Evolutionary conservation across 1,284 basidiomycete genomes (phyloP), one percentile per base, ranked within the genome.

Genomic region (Fomitopsis pinicola): DNA sequence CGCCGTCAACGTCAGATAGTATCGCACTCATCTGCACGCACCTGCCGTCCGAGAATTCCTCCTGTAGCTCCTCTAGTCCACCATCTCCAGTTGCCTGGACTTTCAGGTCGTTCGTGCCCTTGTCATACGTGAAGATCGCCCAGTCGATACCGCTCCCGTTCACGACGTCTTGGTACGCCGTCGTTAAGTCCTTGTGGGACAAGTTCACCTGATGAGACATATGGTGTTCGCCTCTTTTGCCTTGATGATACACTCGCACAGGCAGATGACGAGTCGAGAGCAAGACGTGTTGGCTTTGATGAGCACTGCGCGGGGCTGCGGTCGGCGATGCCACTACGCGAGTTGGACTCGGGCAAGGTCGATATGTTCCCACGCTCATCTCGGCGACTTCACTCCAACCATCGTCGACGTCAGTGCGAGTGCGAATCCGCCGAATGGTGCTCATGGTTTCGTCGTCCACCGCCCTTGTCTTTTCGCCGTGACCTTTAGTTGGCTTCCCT

Each of bases 31-130:
- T 17, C 15, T 22, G 17, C 10, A 73, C 84, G 57, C 63, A 92
- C 93, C 90, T 83, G 63, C 95, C 96, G 73, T 98, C 95, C 48
- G 89, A 92, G 76, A 98, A 98, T 76, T 97, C 95, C 65, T 98
- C 96, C 70, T 92, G 85, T 19, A 98, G 80, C 71, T 97, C 95
- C 65, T 97, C 94, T 12, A 99, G 81, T 0, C 95, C 94, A 28
- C 88, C 91, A 64, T 80, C 80, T n/a, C 95, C 94, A 2, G 88
- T 91, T 1, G 83, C 82, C 73, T 96, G 93, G 10, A 97, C 91
- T 70, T 94, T 95, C 62, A 98, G 82, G 75, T 97, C 94, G 72
- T 96, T 97, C 3, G 89, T 86, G 1, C 87, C 88, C 69, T 88
- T 91, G 72, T 94, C 92, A 70, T 95, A 95, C 0, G 92, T 89